Conservation (phyloP, 1,139 yeast species). For the Candida smagusa region DNA sequence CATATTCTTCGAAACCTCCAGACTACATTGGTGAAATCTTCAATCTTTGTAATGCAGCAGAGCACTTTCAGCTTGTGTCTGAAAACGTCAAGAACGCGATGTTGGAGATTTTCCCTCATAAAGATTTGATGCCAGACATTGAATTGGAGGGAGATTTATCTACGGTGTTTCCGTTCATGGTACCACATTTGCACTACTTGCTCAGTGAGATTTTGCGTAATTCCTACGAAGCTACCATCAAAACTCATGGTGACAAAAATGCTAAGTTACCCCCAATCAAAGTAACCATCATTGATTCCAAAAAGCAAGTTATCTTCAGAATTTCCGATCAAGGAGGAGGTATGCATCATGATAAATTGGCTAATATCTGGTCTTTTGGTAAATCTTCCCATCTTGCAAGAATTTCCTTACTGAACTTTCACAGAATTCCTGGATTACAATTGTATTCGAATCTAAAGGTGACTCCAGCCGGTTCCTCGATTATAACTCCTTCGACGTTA, state of each 20-base stretch:
- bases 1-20: conserved; percentile 51
- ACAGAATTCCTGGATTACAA: conserved; percentile 59
- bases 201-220: conserved; percentile 85
- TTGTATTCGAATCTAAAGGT: conserved; percentile 40
- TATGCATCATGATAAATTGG: conserved; percentile 51
- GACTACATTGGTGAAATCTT: conserved; percentile 86
- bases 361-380: conserved; percentile 81
- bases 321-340: conserved; percentile 94
- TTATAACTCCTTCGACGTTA: conserved; percentile 22
- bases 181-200: conserved; percentile 80
- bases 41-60: conserved; percentile 72
- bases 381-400: conserved; percentile 59
- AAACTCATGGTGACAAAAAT: conserved; percentile 30
- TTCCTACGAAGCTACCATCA: conserved; percentile 75
- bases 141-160: conserved; percentile 64
- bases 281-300: conserved; percentile 66
- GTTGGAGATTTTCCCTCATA: conserved; percentile 51
- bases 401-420: conserved; percentile 59
- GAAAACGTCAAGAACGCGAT: conserved; percentile 43
- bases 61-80: conserved; percentile 54
- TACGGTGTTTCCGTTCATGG: conserved; percentile 74
- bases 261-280: conserved; percentile 61
- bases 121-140: conserved; percentile 67
- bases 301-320: conserved; percentile 67
- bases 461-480: conserved; percentile 39